Evolutionary conservation across 257 asterid genomes (phyloP).

Genomic region (Solanum medicagineum): DNA sequence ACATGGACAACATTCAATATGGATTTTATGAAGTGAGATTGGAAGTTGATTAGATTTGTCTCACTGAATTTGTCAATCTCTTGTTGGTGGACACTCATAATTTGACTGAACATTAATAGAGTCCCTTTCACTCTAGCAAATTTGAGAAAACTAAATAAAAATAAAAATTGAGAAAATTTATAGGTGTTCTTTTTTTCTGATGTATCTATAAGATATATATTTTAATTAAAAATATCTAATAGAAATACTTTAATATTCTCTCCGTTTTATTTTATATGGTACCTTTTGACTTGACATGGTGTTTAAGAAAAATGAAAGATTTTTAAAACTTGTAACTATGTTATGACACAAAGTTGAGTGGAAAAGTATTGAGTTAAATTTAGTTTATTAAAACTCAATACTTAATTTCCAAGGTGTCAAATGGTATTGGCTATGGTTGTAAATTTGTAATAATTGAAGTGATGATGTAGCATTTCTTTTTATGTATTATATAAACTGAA

Average conservation of each 20-base stretch:
- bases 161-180: background rate
- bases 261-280: too few relatives aligned
- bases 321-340: background rate
- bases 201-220: background rate
- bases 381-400: background rate
- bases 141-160: background rate
- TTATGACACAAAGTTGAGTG: background rate
- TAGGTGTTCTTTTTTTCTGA: background rate
- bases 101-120: background rate
- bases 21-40: background rate
- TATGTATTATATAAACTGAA: background rate
- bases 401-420: background rate
- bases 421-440: background rate
- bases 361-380: background rate
- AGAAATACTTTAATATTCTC: too few relatives aligned
- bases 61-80: background rate
- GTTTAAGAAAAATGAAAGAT: too few relatives aligned
- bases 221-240: too few relatives aligned
- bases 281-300: too few relatives aligned
- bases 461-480: background rate
- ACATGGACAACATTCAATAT: background rate
- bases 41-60: background rate
- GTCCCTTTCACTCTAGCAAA: background rate
- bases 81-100: background rate
- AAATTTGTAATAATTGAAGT: constrained; percentile 8